phyloP scores from a whole-genome alignment of 345 rosid species.

The Moringa oleifera region DNA sequence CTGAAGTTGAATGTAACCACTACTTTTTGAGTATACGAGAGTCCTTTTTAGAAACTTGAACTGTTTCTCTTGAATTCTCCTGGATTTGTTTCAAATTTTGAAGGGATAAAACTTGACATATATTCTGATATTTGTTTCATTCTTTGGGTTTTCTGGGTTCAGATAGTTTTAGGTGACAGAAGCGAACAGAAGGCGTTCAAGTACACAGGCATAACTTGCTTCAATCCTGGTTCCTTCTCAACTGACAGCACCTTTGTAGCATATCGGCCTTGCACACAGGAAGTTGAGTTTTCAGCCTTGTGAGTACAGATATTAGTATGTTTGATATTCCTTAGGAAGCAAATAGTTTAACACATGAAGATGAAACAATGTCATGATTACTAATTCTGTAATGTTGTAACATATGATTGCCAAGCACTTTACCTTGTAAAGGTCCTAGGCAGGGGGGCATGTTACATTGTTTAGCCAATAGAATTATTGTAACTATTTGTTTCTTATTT shows the following conservation, averaged over 20 bases:
- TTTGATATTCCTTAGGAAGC: no score
- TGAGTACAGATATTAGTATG: slow-evolving; percentile 23
- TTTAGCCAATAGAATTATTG: no score
- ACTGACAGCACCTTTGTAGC: slow-evolving; percentile 68
- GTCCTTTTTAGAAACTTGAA: not conserved
- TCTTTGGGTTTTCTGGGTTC: slow-evolving; percentile 15
- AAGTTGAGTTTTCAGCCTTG: slow-evolving; percentile 77
- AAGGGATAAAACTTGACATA: no score
- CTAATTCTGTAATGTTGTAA: no score
- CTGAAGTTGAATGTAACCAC: not conserved
- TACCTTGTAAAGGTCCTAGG: no score
- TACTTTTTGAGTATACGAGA: not conserved
- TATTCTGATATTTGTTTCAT: slow-evolving; percentile 6
- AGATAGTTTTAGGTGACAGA: slow-evolving; percentile 80
- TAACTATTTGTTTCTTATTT: no score
- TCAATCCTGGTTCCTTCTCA: slow-evolving; percentile 89
- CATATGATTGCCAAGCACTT: no score
- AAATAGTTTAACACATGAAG: no score
- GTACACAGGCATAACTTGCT: slow-evolving; percentile 74
- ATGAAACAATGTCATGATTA: no score
- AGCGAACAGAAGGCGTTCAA: slow-evolving; percentile 81
- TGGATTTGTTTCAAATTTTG: no score
- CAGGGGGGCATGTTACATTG: no score
- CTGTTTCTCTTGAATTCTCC: not conserved
- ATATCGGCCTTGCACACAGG: slow-evolving; percentile 71